Percentiles rank a stretch among this genome's conserved stretches.
These are phyloP conservation scores for Alloascoidea hylecoeti DNA, from an alignment of 805 yeast species.

Conservation along the genomic window DNA sequence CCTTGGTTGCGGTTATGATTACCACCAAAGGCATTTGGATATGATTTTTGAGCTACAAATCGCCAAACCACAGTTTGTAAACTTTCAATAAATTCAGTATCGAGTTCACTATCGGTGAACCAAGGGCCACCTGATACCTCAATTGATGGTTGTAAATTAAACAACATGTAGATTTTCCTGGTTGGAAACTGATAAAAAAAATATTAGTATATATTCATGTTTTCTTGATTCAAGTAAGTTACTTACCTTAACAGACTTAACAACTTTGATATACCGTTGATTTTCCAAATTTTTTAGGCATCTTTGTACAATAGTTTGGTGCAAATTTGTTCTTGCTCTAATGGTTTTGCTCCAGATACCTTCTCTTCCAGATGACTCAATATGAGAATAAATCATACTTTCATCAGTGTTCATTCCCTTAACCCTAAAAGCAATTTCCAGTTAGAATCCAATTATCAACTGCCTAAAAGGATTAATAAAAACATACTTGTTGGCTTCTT, in stretches of 20 bases:
- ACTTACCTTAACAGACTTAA: constrained; percentile 61
- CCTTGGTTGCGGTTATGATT: constrained; percentile 6
- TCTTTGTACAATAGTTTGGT: constrained; percentile 79
- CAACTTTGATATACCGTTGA: constrained; percentile 74
- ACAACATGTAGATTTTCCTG: constrained; percentile 90
- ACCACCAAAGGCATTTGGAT: constrained; percentile 52
- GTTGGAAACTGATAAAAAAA: constrained; percentile 50
- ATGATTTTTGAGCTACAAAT: constrained; percentile 61
- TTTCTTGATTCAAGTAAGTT: not conserved
- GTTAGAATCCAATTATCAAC: not conserved
- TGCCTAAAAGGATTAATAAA: not conserved
- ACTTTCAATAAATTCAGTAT: constrained; percentile 84
- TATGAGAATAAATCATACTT: constrained; percentile 79
- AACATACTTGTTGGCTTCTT: constrained; percentile 40
- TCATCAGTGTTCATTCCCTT: constrained; percentile 77
- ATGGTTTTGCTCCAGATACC: constrained; percentile 94
- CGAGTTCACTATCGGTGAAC: constrained; percentile 94
- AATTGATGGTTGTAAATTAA: constrained; percentile 82
- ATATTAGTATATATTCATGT: not conserved
- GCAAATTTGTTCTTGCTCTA: constrained; percentile 76
- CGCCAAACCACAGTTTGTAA: constrained; percentile 80
- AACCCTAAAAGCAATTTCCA: constrained; percentile 28
- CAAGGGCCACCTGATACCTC: constrained; percentile 99
- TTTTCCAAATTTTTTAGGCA: constrained; percentile 70
- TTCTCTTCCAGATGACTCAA: constrained; percentile 87